phyloP scores from a whole-genome alignment of 2,329 filamentous ascomycete genomes.

The Aspergillus pseudoglaucus region DNA sequence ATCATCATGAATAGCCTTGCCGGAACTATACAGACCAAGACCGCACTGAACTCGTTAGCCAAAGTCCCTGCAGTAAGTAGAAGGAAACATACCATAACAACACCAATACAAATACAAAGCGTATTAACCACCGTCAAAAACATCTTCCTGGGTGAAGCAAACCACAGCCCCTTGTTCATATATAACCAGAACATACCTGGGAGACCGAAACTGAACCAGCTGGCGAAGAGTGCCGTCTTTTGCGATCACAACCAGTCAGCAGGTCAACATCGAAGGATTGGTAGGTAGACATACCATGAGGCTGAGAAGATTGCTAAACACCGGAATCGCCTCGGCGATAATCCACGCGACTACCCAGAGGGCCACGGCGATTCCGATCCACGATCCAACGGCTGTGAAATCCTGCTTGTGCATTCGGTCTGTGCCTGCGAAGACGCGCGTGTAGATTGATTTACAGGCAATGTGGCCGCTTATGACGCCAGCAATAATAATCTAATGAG shows the following conservation, averaged over 20 bases:
- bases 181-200: slow-evolving; percentile 43
- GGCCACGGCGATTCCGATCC: slow-evolving; percentile 50
- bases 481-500: slow-evolving; percentile 53
- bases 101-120: slow-evolving; percentile 30
- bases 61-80: no score
- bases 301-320: slow-evolving; percentile 60
- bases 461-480: slow-evolving; percentile 64
- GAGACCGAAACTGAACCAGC: slow-evolving; percentile 57
- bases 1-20: slow-evolving; percentile 29
- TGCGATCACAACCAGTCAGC: no score
- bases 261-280: neutral
- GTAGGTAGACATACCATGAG: slow-evolving; percentile 41
- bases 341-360: slow-evolving; percentile 59
- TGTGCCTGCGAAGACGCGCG: slow-evolving; percentile 55
- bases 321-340: slow-evolving; percentile 63
- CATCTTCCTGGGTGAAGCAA: slow-evolving; percentile 37
- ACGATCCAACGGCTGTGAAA: slow-evolving; percentile 46
- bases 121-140: slow-evolving; percentile 39
- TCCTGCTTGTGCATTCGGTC: slow-evolving; percentile 47
- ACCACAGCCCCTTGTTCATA: slow-evolving; percentile 40
- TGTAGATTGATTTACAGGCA: slow-evolving; percentile 59
- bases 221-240: slow-evolving; percentile 52
- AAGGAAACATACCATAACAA: slow-evolving; percentile 16
- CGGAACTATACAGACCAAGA: slow-evolving; percentile 34
- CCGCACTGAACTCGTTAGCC: slow-evolving; percentile 24